These are phyloP conservation scores for Entomortierella beljakovae DNA, from an alignment of 192 early-diverging fungal species.

Conservation along the genomic window DNA sequence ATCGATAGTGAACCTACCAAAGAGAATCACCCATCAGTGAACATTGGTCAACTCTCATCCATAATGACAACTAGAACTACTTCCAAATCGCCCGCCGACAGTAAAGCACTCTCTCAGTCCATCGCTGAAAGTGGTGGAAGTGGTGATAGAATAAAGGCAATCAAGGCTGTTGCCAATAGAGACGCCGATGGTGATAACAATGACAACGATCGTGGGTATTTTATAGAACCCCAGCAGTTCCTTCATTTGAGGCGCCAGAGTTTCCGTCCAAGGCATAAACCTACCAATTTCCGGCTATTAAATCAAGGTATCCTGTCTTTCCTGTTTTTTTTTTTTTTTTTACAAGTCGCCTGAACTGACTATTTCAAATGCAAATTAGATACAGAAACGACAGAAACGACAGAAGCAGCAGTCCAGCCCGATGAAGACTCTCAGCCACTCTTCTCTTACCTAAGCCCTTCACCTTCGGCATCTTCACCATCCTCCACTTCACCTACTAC, in stretches of 20 bases:
- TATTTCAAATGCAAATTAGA: no score
- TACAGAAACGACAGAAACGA: not conserved
- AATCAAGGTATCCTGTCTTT: not conserved
- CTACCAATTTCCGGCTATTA: not conserved
- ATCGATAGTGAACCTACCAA: no score
- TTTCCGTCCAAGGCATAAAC: not conserved
- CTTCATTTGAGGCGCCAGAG: not conserved
- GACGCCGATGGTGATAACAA: not conserved
- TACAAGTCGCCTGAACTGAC: no score
- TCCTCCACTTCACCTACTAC: not conserved
- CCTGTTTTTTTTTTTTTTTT: not conserved
- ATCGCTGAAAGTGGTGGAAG: no score
- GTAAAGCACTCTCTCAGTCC: no score
- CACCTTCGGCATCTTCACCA: not conserved
- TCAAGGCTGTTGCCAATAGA: no score
- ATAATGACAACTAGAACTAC: no score
- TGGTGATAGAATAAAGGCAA: no score
- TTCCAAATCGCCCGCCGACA: no score
- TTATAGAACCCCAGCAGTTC: not conserved
- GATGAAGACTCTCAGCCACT: not conserved
- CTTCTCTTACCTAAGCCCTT: not conserved
- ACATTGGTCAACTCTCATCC: no score
- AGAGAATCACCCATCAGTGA: no score
- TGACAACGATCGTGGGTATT: not conserved
- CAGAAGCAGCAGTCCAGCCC: not conserved